A percentile compares a stretch with the other conserved stretches of the same genome.
These are phyloP conservation scores for Blastomyces gilchristii DNA, from an alignment of 2,329 filamentous ascomycete genomes.

Conservation along the genomic window DNA sequence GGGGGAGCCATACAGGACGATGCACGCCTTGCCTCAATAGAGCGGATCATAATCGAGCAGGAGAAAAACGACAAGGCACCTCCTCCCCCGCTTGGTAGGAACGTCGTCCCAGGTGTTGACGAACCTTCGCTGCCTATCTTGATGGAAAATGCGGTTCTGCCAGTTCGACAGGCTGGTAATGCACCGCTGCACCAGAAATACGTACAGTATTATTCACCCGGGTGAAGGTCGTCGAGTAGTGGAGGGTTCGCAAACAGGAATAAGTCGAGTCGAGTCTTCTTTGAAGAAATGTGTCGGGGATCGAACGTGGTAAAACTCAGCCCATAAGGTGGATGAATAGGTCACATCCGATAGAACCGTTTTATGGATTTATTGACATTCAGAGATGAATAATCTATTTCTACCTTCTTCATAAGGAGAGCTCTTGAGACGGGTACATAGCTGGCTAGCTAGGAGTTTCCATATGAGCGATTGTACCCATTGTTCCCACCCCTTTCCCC, in stretches of 20 bases:
- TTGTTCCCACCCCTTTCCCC: no score
- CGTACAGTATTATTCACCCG: slow-evolving; percentile 1
- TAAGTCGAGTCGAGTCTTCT: neutral
- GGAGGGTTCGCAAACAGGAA: neutral
- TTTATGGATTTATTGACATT: neutral
- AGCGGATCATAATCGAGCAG: slow-evolving; percentile 12
- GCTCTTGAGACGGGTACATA: neutral
- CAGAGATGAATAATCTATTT: neutral
- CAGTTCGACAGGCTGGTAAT: neutral
- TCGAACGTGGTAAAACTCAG: neutral
- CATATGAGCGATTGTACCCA: no score
- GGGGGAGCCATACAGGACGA: slow-evolving; percentile 25
- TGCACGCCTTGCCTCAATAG: slow-evolving; percentile 16
- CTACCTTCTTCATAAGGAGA: neutral
- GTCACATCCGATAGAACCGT: neutral
- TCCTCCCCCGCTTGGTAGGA: neutral
- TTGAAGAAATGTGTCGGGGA: neutral
- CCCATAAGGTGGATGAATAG: neutral
- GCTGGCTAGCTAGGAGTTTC: neutral
- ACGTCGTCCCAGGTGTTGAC: neutral
- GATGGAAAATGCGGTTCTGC: neutral
- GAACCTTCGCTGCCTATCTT: neutral
- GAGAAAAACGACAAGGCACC: slow-evolving; percentile 15
- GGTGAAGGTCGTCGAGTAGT: neutral
- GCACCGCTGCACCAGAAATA: neutral